Evolutionary conservation across 73 alveolate species (phyloP).

Genomic region (Diophrys appendiculata): DNA sequence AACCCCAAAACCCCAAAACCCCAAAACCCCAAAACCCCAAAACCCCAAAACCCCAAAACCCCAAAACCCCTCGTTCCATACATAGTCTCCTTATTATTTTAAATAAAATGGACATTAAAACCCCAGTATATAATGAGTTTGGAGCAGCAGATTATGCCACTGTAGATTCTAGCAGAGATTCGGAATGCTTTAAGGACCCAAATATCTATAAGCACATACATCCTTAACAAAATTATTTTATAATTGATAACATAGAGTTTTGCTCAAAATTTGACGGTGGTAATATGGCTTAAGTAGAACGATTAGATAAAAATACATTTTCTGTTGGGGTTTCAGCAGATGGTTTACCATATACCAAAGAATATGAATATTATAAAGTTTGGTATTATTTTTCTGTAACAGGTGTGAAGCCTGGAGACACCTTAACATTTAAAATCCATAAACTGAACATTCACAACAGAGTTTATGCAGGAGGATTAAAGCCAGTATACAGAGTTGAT

Average conservation of each 20-base stretch:
- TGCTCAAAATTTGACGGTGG: constrained; percentile 25
- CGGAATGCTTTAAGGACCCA: no score
- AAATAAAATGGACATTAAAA: no score
- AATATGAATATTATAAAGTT: constrained; percentile 44
- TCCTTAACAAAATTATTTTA: constrained; percentile 21
- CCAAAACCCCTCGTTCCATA: no score
- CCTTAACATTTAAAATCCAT: constrained; percentile 52
- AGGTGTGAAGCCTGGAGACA: constrained; percentile 57
- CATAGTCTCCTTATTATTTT: no score
- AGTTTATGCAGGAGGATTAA: constrained; percentile 22
- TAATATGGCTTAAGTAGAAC: constrained; percentile 13
- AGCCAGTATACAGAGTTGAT: constrained; percentile 13
- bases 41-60: no score
- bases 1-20: no score
- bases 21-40: no score
- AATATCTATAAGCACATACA: no score
- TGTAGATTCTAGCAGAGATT: no score
- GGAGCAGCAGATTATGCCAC: no score
- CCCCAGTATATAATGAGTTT: no score
- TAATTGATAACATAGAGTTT: neutral
- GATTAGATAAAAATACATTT: neutral
- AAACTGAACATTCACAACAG: constrained; percentile 69
- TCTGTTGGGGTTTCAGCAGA: neutral
- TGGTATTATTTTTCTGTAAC: constrained; percentile 76
- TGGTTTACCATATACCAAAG: constrained; percentile 5